Percentiles rank a stretch among this genome's conserved stretches.
phyloP scores from a whole-genome alignment of 1,284 basidiomycete species.

The Sanghuangporus weigelae region DNA sequence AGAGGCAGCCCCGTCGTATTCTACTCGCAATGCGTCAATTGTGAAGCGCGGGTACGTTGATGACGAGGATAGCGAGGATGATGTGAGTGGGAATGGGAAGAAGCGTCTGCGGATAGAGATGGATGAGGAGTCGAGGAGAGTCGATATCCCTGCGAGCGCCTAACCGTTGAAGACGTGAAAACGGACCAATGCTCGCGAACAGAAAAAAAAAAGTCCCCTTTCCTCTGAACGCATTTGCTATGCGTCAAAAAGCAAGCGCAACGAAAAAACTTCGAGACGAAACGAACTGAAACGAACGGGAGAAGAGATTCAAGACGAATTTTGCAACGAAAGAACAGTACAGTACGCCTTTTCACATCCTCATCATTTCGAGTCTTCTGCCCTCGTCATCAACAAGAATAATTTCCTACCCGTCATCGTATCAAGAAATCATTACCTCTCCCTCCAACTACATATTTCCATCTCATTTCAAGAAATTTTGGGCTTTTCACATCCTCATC shows the following conservation, averaged over 20 bases:
- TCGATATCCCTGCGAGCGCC: conserved; percentile 10
- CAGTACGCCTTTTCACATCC: background rate
- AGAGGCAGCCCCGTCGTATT: background rate
- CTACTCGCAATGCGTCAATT: background rate
- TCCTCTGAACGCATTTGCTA: background rate
- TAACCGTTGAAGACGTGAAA: background rate
- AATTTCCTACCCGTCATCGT: no score
- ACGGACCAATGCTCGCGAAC: no score
- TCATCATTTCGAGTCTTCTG: background rate
- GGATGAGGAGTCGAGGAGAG: conserved; percentile 8
- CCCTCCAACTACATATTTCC: background rate
- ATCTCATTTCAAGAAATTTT: background rate
- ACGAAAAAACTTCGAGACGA: background rate
- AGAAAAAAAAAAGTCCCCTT: background rate
- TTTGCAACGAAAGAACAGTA: background rate
- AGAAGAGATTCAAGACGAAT: background rate
- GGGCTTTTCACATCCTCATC: background rate
- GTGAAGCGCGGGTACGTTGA: conserved; percentile 3
- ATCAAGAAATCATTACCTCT: background rate
- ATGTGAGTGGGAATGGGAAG: background rate
- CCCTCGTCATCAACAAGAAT: background rate
- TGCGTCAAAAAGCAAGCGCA: background rate
- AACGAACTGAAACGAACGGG: background rate
- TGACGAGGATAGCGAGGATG: background rate
- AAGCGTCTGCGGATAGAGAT: conserved; percentile 6